Evolutionary conservation across 2,329 filamentous ascomycete genomes (phyloP).

Genomic region (Penicillium sumatraense): DNA sequence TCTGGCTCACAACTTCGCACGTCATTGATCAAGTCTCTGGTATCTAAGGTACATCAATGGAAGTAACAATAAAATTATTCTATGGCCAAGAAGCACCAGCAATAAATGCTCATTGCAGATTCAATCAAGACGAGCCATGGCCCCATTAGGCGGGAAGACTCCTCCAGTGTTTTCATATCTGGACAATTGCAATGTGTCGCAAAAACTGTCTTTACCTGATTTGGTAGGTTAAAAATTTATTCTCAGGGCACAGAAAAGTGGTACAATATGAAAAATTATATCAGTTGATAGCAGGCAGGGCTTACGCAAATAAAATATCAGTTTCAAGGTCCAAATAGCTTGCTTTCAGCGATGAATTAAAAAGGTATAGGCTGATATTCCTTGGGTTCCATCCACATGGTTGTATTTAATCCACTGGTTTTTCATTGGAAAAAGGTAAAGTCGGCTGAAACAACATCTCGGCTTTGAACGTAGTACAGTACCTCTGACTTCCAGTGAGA

Average conservation of each 20-base stretch:
- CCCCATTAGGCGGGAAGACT: not conserved
- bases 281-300: not conserved
- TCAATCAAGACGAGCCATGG: not conserved
- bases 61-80: not conserved
- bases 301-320: not conserved
- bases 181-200: not conserved
- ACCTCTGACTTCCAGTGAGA: constrained; percentile 1
- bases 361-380: not conserved
- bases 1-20: not conserved
- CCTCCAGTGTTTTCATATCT: not conserved
- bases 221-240: not conserved
- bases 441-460: not conserved
- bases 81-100: not conserved
- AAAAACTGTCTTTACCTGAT: not conserved
- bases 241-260: not conserved
- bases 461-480: not conserved
- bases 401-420: not conserved
- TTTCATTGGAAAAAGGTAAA: not conserved
- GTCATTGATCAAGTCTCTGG: not conserved
- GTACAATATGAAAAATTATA: not conserved
- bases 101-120: not conserved
- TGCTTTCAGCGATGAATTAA: not conserved
- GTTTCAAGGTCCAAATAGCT: not conserved
- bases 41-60: not conserved
- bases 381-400: not conserved